Evolutionary conservation across 2,329 filamentous ascomycete genomes (phyloP).

Genomic region (Pyricularia grisea): DNA sequence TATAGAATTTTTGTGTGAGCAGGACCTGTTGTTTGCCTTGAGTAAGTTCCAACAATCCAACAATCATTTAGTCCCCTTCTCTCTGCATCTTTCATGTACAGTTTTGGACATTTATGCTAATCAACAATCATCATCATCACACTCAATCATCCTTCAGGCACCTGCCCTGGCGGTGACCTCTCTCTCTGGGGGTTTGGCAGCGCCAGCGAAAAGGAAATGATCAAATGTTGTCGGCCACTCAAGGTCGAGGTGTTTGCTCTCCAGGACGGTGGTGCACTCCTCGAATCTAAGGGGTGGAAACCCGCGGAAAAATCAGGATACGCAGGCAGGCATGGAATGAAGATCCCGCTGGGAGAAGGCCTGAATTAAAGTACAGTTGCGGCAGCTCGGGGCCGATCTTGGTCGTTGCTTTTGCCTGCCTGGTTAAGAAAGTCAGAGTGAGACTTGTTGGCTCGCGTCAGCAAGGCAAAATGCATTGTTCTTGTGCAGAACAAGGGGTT

Average conservation of each 20-base stretch:
- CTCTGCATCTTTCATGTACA: no score
- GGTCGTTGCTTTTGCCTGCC: no score
- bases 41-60: conserved; percentile 25
- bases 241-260: conserved; percentile 65
- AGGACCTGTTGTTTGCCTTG: conserved; percentile 56
- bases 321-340: not conserved
- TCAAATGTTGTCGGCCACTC: conserved; percentile 62
- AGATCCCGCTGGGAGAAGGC: not conserved
- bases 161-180: conserved; percentile 74
- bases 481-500: no score
- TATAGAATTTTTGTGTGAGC: conserved; percentile 73
- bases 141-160: conserved; percentile 27
- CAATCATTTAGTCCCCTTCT: no score
- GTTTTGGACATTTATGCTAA: no score
- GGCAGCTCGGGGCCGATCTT: no score
- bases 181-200: conserved; percentile 74
- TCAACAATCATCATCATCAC: not conserved
- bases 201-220: conserved; percentile 57
- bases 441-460: no score
- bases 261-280: conserved; percentile 25
- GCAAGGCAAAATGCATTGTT: no score
- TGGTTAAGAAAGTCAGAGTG: no score
- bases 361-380: not conserved
- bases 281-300: not conserved
- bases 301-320: not conserved